Evolutionary conservation across 2,329 filamentous ascomycete genomes (phyloP).

Genomic region (Fusarium cyanostomum): DNA sequence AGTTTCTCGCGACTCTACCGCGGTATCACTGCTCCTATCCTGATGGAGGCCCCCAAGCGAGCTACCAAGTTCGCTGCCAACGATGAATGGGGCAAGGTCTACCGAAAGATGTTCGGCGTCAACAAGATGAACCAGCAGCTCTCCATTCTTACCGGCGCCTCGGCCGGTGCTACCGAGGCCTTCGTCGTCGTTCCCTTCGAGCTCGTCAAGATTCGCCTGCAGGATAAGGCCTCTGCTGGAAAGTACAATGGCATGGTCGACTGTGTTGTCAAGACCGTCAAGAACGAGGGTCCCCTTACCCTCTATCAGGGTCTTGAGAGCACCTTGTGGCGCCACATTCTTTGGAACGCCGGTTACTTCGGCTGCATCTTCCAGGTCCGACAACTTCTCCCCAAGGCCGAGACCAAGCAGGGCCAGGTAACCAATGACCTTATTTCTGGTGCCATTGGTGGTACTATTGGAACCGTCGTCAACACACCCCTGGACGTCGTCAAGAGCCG

Average conservation of each 20-base stretch:
- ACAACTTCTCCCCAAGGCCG: conserved; percentile 80
- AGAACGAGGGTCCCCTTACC: conserved; percentile 83
- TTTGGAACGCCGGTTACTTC: conserved; percentile 96
- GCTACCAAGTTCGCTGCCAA: conserved; percentile 99
- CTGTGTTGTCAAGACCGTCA: conserved; percentile 82
- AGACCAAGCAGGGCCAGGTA: conserved; percentile 83
- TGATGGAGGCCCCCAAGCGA: conserved; percentile 95
- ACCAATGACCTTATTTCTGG: conserved; percentile 89
- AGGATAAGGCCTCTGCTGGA: conserved; percentile 91
- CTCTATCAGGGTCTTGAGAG: conserved; percentile 98
- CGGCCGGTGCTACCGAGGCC: conserved; percentile 92
- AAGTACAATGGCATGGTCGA: conserved; percentile 88
- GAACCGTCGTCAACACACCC: conserved; percentile 93
- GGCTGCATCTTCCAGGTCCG: conserved; percentile 98
- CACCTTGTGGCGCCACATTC: conserved; percentile 91
- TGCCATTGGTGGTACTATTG: conserved; percentile 83
- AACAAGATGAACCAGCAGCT: conserved; percentile 91
- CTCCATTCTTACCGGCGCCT: conserved; percentile 91
- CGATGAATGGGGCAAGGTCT: conserved; percentile 97
- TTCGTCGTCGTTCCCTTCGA: conserved; percentile 99
- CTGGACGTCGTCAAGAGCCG: conserved; percentile 98
- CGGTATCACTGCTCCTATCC: conserved; percentile 92
- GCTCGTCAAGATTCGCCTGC: conserved; percentile 96
- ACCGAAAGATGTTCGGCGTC: conserved; percentile 85
- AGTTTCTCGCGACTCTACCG: conserved; percentile 93